Evolutionary conservation across 2,329 filamentous ascomycete genomes (phyloP), one percentile per base, ranked within the genome.

Genomic region (Raffaelea deltoideospora): DNA sequence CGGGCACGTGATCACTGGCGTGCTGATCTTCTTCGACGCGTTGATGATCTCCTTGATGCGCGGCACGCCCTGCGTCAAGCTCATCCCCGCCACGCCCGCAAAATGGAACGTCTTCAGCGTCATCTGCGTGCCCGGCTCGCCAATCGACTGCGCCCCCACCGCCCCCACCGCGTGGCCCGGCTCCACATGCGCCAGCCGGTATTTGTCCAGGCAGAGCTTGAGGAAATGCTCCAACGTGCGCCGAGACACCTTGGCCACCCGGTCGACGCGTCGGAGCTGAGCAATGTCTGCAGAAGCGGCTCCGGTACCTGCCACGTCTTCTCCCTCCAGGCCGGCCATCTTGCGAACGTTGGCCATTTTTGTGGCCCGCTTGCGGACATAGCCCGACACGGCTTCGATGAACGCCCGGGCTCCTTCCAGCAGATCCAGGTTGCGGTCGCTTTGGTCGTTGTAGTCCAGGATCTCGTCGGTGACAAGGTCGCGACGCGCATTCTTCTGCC

Each of bases 31-130:
- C 55, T 86, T 93, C 9, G 86, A 94, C 6, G 90, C 90, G 60
- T 98, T 98, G 75, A 98, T 98, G 47, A 98, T 98, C 67, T 98
- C 90, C 62, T 98, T 98, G 65, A 98, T 98, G 77, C 90, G 88
- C 2, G 90, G 90, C 7, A 98, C 90, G 82, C 90, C 90, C 53
- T 95, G 85, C 0, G 90, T 98, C 53, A 98, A 94, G 69, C 85
- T 94, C 90, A 98, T 96, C 56, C 88, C 88, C 31, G 90, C 90
- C 45, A 98, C 90, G 81, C 90, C 90, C 53, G 90, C 90, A 65
- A 98, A 98, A 80, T 96, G 90, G 75, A 96, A 96, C 53, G 90
- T 96, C 63, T 96, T 96, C 45, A 98, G 63, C 1, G 90, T 98
- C 90, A 98, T 98, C 58, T 98, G 90, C 1, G 90, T 98, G 54